These are phyloP conservation scores for Chlorella sp. DNA, from an alignment of 139 green algal genomes.

Conservation along the genomic window DNA sequence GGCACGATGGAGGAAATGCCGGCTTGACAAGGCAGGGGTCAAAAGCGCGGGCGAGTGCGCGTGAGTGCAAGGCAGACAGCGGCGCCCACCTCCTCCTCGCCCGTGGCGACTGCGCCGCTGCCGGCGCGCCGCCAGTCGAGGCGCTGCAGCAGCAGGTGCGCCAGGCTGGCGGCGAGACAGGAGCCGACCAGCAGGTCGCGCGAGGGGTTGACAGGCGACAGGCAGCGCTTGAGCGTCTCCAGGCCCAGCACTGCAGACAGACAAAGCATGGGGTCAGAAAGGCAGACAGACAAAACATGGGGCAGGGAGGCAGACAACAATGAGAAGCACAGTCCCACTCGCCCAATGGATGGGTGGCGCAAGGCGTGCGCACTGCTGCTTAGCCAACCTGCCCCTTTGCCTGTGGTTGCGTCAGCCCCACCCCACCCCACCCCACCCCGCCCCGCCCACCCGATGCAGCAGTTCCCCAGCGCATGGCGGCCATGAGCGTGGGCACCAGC, in stretches of 20 bases:
- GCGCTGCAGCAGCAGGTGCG: conserved; percentile 57
- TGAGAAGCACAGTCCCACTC: too few relatives aligned
- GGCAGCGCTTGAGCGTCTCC: conserved; percentile 73
- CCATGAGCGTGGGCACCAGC: conserved; percentile 49
- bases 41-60: too few relatives aligned
- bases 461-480: conserved; percentile 32
- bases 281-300: too few relatives aligned
- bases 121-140: conserved; percentile 71
- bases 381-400: too few relatives aligned
- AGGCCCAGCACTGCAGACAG: conserved; percentile 61
- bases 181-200: conserved; percentile 68
- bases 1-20: too few relatives aligned
- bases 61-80: too few relatives aligned
- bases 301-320: too few relatives aligned
- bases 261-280: conserved; percentile 14
- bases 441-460: conserved; percentile 3
- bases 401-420: too few relatives aligned
- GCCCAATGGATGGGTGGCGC: too few relatives aligned
- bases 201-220: conserved; percentile 57
- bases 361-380: too few relatives aligned
- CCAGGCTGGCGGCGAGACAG: conserved; percentile 50
- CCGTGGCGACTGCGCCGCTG: neutral
- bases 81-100: too few relatives aligned
- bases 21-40: too few relatives aligned
- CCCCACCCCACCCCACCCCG: conserved; percentile 37